Base-by-base conservation (phyloP, 2,329 filamentous ascomycete genomes). In the Fusarium sp. region DNA sequence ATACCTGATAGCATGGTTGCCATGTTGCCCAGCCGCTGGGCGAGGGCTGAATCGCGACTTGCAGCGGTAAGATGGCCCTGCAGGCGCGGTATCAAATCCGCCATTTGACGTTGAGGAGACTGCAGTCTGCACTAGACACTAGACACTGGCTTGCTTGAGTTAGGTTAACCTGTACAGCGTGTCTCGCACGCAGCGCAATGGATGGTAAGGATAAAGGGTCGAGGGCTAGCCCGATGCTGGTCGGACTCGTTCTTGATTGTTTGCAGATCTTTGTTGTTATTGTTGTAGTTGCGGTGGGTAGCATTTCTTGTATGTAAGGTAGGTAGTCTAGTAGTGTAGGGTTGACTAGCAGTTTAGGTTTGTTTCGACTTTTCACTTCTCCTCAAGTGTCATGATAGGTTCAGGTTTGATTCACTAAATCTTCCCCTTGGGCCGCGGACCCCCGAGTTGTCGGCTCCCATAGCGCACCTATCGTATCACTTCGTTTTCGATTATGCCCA, bases 1-100 rank as follows among this genome's bases (percentile, higher is more conserved):
- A 70, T 42, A 54, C 53, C 68, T 23, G 69, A 56, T 42, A 70
- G 52, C 23, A 65, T 66, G 49, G 67, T 58, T 39, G 73, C 60
- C 50, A 68, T 71, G 56, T 66, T 63, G 43, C 60, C 54, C 60
- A 67, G 54, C 35, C 62, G 51, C 39, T 68, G 63, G 23, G 51
- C 60, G 55, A 71, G 40, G 33, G 58, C 63, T 52, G 65, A 63
- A 47, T 53, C 52, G 46, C 64, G 47, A 54, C 64, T 41, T 53
- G 57, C 57, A 35, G 63, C 54, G 46, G 55, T 55, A 39, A 71
- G 62, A 55, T 64, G 50, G 57, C 51, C 50, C 59, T 65, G 63
- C 43, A 70, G 49, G 52, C 65, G 47, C 35, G 61, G 48, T 33
- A 36, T 57, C 40, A 54, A 45, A 48, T 68, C 65, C 33, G 67